A percentile compares a stretch with the other conserved stretches of the same genome.
Conservation (phyloP, 148 eudicot species). For the Drosera capensis region DNA sequence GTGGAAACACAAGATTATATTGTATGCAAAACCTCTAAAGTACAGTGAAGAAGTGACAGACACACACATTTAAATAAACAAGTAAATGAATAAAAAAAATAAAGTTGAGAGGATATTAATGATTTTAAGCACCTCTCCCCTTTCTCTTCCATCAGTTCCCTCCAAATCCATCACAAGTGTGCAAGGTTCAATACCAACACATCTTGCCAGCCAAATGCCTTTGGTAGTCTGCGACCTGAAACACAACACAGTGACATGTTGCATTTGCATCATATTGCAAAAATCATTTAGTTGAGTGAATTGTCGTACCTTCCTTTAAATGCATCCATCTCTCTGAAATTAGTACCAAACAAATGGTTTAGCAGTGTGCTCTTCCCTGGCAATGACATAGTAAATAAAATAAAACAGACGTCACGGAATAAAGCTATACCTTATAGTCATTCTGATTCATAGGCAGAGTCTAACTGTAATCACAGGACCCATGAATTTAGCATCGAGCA, state of each 20-base stretch:
- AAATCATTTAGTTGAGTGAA: not conserved
- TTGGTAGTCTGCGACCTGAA: conserved; percentile 92
- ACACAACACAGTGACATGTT: conserved; percentile 6
- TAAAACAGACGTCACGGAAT: no score
- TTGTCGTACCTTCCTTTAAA: conserved; percentile 60
- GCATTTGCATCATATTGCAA: conserved; percentile 2
- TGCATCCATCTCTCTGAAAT: conserved; percentile 97
- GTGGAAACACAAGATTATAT: no score
- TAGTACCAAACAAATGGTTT: conserved; percentile 65
- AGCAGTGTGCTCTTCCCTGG: conserved; percentile 89
- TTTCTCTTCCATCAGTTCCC: conserved; percentile 99
- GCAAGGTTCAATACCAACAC: conserved; percentile 88
- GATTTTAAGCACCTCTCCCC: conserved; percentile 99
- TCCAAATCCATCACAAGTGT: conserved; percentile 97
- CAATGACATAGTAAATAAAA: no score
- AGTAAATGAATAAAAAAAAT: no score
- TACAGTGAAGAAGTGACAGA: no score
- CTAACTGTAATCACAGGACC: not conserved
- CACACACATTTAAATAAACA: no score
- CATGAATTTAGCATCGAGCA: conserved; percentile 41
- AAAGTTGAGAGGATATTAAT: no score
- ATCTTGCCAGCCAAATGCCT: conserved; percentile 87
- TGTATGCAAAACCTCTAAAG: no score
- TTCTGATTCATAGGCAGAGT: not conserved
- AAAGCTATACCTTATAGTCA: not conserved